Evolutionary conservation across 1,139 yeast genomes (phyloP), one percentile per base, ranked within the genome.

Genomic region (Arxiozyma telluris): DNA sequence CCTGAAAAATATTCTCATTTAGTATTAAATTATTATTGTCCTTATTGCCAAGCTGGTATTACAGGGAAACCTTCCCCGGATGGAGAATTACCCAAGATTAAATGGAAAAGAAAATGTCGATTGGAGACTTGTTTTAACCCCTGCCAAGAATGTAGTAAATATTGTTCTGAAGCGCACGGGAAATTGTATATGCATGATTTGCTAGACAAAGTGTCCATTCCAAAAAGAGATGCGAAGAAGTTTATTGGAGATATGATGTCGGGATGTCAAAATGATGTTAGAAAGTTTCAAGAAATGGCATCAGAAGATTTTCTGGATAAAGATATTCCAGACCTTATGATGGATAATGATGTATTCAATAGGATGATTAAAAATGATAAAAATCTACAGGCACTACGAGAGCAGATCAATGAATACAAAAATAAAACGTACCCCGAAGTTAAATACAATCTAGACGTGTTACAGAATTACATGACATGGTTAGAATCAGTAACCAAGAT

Each of bases 81-180:
- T 27, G 57, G 50, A 9, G 57, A 59, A 53, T 41, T 80, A 74
- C 47, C 62, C 55, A 54, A 53, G 27, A 78, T 88, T 0, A 59
- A 74, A 21, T 91, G 93, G 93, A 86, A 84, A 67, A 76, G 87
- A 48, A 86, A 84, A 63, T 91, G 97, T 65, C 75, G 94, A 38
- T 57, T 87, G 17, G 68, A 70, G 0, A 70, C 67, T 1, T 91
- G 98, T 65, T 76, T 69, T 57, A 74, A 76, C 52, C 88, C 94
- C 0, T 81, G 87, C 39, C 57, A 57, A 3, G 69, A 67, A 9
- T 63, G 60, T 39, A 81, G 90, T 47, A 89, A 90, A 67, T 91
- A 87, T 67, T 91, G 98, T 66, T 71, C 81, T 23, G 76, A 75
- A 34, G 86, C 80, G 41, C 96, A 91, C 68, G 97, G 96, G 0